A percentile compares a stretch with the other conserved stretches of the same genome.
Conservation (phyloP, 257 asterid species). For the Solanum chiquidenum region DNA sequence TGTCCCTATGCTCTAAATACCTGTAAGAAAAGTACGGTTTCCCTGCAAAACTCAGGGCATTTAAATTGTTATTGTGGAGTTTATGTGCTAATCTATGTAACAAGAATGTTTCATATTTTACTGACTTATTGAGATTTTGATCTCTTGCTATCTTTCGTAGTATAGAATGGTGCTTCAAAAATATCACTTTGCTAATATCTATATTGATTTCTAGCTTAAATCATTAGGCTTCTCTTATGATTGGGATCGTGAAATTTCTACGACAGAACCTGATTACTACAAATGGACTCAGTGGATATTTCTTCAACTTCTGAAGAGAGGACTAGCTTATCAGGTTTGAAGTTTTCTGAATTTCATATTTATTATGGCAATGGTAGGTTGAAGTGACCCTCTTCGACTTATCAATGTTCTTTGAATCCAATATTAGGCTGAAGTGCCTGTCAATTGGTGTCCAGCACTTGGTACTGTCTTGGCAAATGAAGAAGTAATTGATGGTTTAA, state of each 20-base stretch:
- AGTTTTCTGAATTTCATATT: neutral
- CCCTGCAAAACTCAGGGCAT: neutral
- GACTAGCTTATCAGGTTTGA: conserved; percentile 88
- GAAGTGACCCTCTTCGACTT: neutral
- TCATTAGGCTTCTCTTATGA: conserved; percentile 91
- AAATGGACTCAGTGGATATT: conserved; percentile 99
- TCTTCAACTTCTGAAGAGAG: conserved; percentile 89
- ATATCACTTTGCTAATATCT: conserved; percentile 15
- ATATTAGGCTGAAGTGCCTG: conserved; percentile 94
- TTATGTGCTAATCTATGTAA: neutral
- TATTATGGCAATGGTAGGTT: neutral
- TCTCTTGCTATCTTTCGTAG: neutral
- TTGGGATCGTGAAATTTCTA: conserved; percentile 97
- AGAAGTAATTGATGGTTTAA: conserved; percentile 94
- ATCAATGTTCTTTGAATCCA: conserved; percentile 1
- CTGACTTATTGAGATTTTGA: neutral
- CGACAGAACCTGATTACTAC: conserved; percentile 91
- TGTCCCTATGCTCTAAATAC: neutral
- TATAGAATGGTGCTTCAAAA: neutral
- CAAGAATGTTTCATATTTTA: neutral
- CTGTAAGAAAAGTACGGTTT: neutral
- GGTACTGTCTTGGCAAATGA: conserved; percentile 99
- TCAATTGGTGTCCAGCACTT: conserved; percentile 99
- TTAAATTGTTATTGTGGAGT: neutral
- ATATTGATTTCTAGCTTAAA: conserved; percentile 57